Evolutionary conservation across 352 stramenopile genomes (phyloP), one percentile per base, ranked within the genome.

Genomic region (Phytophthora melonis): DNA sequence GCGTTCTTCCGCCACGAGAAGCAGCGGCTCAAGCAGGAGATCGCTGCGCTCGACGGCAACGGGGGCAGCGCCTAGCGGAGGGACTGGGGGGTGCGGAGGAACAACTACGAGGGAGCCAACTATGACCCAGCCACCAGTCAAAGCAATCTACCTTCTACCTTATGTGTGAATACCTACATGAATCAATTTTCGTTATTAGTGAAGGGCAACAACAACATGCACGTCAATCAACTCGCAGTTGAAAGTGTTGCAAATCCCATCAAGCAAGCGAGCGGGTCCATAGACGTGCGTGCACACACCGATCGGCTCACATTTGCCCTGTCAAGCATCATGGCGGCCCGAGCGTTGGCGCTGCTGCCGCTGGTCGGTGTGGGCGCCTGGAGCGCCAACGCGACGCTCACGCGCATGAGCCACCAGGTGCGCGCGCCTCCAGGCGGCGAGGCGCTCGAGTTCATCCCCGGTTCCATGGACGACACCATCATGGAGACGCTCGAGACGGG

Each of bases 401-500:
- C 68, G 39, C 88, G 87, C 55, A 80, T 88, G 74, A 72, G 71
- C 5, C 83, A 85, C 59, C 70, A 88, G 25, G 58, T 75, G 41
- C 63, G 74, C 14, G 75, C 70, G 32, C 63, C 67, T 70, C 69
- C 79, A 2, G 74, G 73, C 1, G 70, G 75, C 2, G 74, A 83
- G 53, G 57, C 74, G 56, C 68, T 90, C 25, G 82, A 92, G 54
- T 96, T 96, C 68, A 65, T 90, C 19, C 67, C 87, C 7, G 90
- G 90, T 32, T 95, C 88, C 32, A 94, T 96, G 84, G 87, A 96
- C 72, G 90, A 96, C 78, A 90, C 80, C 59, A 92, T 96, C 59
- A 90, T 91, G 84, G 90, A 96, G 73, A 92, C 88, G 59, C 84
- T 96, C 49, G 84, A 95, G 68, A 96, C 90, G 30, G 90, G 90